Evolutionary conservation across 768 basidiomycete genomes (phyloP).

Genomic region (Mycena indigotica): DNA sequence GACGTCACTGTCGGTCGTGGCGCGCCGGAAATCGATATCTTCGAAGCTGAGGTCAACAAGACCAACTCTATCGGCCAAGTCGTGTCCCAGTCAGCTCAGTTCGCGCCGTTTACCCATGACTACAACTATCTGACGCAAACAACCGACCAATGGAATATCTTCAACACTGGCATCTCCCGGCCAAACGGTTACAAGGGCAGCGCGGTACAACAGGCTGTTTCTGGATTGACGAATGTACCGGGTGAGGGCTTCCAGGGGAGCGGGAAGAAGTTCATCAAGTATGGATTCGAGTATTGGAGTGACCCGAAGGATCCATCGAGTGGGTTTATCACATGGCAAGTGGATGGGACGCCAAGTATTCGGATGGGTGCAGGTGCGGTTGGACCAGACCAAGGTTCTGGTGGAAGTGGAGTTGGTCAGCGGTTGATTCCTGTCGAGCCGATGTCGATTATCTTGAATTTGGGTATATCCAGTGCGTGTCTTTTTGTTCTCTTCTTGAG

Average conservation of each 20-base stretch:
- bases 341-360: conserved; percentile 54
- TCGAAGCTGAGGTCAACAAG: conserved; percentile 76
- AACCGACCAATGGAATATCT: conserved; percentile 36
- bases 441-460: conserved; percentile 60
- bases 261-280: conserved; percentile 51
- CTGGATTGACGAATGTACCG: conserved; percentile 48
- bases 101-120: conserved; percentile 57
- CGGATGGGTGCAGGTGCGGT: conserved; percentile 57
- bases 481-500: not conserved
- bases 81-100: conserved; percentile 76
- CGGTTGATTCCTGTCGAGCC: conserved; percentile 63
- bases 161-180: conserved; percentile 33
- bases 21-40: conserved; percentile 81
- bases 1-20: conserved; percentile 55
- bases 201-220: conserved; percentile 62
- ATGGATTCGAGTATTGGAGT: conserved; percentile 77
- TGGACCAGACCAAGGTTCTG: conserved; percentile 37
- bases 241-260: conserved; percentile 60
- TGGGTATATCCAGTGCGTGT: conserved; percentile 59
- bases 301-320: conserved; percentile 54
- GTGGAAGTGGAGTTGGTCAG: conserved; percentile 56
- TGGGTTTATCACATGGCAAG: conserved; percentile 78
- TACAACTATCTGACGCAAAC: conserved; percentile 40
- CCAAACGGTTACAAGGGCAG: conserved; percentile 51
- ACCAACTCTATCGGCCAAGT: conserved; percentile 45